Percentiles rank a stretch among this genome's conserved stretches.
Conservation (phyloP, 139 green algal species). For the Coelastrella sp. region DNA sequence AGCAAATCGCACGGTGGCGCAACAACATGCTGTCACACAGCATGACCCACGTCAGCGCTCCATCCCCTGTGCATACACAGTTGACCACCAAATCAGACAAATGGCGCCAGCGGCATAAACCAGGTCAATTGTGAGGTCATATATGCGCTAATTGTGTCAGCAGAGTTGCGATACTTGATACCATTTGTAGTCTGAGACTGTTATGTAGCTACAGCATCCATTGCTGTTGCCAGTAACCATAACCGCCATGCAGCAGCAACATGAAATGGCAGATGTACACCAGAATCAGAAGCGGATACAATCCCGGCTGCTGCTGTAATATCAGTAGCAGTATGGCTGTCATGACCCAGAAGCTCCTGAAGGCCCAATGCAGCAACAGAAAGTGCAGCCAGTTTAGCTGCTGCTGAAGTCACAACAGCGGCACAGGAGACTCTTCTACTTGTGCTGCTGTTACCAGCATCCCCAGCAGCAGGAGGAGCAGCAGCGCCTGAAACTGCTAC, state of each 20-base stretch:
- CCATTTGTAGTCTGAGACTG: no score
- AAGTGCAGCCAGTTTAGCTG: background rate
- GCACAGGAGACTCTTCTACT: background rate
- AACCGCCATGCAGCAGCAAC: background rate
- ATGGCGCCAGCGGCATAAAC: no score
- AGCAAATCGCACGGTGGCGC: no score
- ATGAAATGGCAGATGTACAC: background rate
- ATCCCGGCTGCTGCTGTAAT: background rate
- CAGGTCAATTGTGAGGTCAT: no score
- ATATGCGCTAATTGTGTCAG: no score
- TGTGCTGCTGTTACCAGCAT: background rate
- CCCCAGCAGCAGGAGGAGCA: background rate
- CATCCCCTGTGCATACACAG: no score
- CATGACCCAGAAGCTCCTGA: background rate
- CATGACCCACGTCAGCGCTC: no score
- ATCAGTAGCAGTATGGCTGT: background rate
- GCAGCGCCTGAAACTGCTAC: background rate
- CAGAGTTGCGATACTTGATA: no score
- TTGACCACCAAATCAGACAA: no score
- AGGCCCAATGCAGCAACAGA: background rate
- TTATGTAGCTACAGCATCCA: background rate
- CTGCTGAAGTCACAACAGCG: background rate
- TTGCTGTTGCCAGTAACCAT: background rate
- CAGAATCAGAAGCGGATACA: background rate
- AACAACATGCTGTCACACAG: no score